These are phyloP conservation scores for Wickerhamia fluorescens DNA, from an alignment of 805 yeast species.

Conservation along the genomic window DNA sequence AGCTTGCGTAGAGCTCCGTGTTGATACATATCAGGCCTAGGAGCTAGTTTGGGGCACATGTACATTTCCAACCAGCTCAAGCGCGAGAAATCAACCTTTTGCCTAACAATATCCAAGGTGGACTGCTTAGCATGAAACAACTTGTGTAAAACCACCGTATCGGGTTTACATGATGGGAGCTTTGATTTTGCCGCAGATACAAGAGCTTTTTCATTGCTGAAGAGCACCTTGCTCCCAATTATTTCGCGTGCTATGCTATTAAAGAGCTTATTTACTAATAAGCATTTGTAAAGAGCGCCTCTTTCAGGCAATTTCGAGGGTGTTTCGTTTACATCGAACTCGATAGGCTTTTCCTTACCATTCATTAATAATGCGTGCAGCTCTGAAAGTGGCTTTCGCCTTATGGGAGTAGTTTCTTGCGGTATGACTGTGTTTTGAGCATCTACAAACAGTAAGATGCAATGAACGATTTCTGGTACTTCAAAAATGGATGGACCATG, in stretches of 20 bases:
- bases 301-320: constrained; percentile 6
- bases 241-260: constrained; percentile 46
- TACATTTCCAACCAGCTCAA: constrained; percentile 71
- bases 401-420: constrained; percentile 48
- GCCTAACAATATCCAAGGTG: constrained; percentile 44
- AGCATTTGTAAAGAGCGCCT: constrained; percentile 47
- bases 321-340: constrained; percentile 35
- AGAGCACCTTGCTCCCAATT: constrained; percentile 48
- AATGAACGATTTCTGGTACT: constrained; percentile 68
- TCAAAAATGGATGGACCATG: too few species aligned
- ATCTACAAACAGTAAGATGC: constrained; percentile 58
- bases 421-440: constrained; percentile 46
- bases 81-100: constrained; percentile 35
- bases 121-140: constrained; percentile 46
- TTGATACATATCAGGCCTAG: constrained; percentile 31
- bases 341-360: constrained; percentile 45
- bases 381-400: constrained; percentile 64
- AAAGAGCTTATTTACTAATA: constrained; percentile 67
- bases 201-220: constrained; percentile 33
- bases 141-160: constrained; percentile 62
- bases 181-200: constrained; percentile 1
- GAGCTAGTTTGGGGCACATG: constrained; percentile 69
- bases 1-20: constrained; percentile 32
- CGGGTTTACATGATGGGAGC: constrained; percentile 17
- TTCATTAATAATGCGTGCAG: constrained; percentile 65